These are phyloP conservation scores for Phytophthora tentaculata DNA, from an alignment of 352 stramenopile species.

Conservation along the genomic window DNA sequence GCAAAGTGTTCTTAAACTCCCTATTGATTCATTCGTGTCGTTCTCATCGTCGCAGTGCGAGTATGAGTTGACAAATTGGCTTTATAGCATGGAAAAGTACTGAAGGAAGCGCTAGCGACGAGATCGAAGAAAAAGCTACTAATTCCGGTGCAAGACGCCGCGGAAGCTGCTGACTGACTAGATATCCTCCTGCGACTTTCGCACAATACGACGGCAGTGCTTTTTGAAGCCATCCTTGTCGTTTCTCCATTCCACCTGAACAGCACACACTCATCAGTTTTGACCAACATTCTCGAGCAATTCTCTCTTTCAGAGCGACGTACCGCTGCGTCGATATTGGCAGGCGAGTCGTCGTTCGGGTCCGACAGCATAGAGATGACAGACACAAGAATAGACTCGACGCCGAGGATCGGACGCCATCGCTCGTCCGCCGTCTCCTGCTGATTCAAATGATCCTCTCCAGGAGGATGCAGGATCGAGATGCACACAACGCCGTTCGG, in stretches of 20 bases:
- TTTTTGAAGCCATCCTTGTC: slow-evolving; percentile 95
- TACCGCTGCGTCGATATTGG: slow-evolving; percentile 99
- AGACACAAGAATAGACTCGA: slow-evolving; percentile 95
- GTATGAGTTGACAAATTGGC: slow-evolving; percentile 8
- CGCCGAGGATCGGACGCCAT: slow-evolving; percentile 98
- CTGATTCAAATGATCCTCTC: slow-evolving; percentile 97
- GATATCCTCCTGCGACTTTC: slow-evolving; percentile 94
- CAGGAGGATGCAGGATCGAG: slow-evolving; percentile 99
- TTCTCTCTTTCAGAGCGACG: slow-evolving; percentile 29
- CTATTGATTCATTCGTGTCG: slow-evolving; percentile 19
- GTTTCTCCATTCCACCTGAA: slow-evolving; percentile 90
- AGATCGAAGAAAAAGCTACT: not conserved
- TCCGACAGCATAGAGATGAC: slow-evolving; percentile 99
- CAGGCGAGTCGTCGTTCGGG: slow-evolving; percentile 99
- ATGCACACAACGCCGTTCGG: slow-evolving; percentile 99
- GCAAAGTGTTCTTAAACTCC: no score
- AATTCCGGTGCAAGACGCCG: slow-evolving; percentile 3
- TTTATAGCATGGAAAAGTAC: slow-evolving; percentile 35
- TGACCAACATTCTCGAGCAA: not conserved
- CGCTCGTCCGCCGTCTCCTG: slow-evolving; percentile 98
- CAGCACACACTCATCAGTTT: slow-evolving; percentile 11
- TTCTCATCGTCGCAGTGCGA: slow-evolving; percentile 7
- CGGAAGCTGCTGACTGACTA: slow-evolving; percentile 51
- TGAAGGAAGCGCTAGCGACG: not conserved
- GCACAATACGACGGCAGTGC: slow-evolving; percentile 88